These are phyloP conservation scores for Aspergillus melleus DNA, from an alignment of 2,329 filamentous ascomycete genomes.

Conservation along the genomic window DNA sequence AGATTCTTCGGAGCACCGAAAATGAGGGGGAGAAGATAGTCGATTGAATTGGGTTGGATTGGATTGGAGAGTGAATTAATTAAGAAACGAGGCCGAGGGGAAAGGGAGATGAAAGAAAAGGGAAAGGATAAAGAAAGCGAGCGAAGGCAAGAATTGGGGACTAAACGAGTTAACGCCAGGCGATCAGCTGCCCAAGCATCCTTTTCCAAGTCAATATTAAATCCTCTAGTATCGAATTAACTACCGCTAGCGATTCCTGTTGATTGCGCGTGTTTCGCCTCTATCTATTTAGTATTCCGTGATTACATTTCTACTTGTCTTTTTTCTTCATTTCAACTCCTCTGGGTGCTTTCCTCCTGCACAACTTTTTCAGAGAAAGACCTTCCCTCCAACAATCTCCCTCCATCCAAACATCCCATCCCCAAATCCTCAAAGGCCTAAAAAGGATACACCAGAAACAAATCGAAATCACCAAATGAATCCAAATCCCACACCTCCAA, in stretches of 20 bases:
- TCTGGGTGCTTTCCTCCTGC: not conserved
- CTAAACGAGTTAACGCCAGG: slow-evolving; percentile 1
- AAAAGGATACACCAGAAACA: no score
- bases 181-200: not conserved
- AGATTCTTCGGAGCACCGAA: not conserved
- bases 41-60: no score
- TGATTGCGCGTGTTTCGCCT: not conserved
- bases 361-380: not conserved
- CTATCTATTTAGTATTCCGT: no score
- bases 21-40: no score
- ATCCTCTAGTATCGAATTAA: not conserved
- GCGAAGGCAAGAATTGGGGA: slow-evolving; percentile 9
- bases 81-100: not conserved
- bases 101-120: not conserved
- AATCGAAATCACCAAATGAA: not conserved
- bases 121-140: slow-evolving; percentile 10
- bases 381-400: not conserved
- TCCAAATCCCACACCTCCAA: not conserved
- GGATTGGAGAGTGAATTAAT: not conserved
- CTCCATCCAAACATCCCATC: no score
- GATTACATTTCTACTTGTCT: not conserved
- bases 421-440: no score
- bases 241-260: not conserved
- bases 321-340: not conserved
- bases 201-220: not conserved